Conservation (phyloP, 2,329 filamentous ascomycete species). For the Nemania serpens region DNA sequence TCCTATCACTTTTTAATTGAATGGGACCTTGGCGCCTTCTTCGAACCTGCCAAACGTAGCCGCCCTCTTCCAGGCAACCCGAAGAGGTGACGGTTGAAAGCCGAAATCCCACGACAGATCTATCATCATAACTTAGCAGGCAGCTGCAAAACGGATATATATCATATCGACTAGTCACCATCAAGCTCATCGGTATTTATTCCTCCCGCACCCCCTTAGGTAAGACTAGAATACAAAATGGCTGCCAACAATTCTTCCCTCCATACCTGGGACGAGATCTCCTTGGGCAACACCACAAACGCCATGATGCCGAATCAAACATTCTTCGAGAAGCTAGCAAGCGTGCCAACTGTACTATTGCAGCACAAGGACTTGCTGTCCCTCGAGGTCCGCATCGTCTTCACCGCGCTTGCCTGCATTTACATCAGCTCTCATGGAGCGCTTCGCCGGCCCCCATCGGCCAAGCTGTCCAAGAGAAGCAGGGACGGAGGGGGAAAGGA, state of each 20-base stretch:
- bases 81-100: no score
- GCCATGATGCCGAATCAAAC: conserved; percentile 31
- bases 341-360: conserved; percentile 37
- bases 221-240: conserved; percentile 28
- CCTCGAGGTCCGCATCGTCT: conserved; percentile 54
- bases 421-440: conserved; percentile 85
- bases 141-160: no score
- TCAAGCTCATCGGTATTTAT: background rate
- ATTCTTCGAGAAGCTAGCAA: conserved; percentile 38
- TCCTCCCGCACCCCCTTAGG: background rate
- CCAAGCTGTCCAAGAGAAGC: conserved; percentile 60
- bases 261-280: conserved; percentile 32
- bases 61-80: no score
- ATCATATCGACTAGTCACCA: no score
- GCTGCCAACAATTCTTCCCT: conserved; percentile 33
- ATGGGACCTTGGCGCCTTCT: no score
- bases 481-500: conserved; percentile 53
- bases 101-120: no score
- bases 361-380: conserved; percentile 48
- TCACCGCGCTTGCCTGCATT: conserved; percentile 80
- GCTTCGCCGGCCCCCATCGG: conserved; percentile 80
- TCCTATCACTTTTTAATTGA: no score
- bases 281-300: conserved; percentile 30
- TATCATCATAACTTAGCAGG: no score
- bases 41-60: no score